Evolutionary conservation across 2,329 filamentous ascomycete genomes (phyloP).

Genomic region (Onygena corvina): DNA sequence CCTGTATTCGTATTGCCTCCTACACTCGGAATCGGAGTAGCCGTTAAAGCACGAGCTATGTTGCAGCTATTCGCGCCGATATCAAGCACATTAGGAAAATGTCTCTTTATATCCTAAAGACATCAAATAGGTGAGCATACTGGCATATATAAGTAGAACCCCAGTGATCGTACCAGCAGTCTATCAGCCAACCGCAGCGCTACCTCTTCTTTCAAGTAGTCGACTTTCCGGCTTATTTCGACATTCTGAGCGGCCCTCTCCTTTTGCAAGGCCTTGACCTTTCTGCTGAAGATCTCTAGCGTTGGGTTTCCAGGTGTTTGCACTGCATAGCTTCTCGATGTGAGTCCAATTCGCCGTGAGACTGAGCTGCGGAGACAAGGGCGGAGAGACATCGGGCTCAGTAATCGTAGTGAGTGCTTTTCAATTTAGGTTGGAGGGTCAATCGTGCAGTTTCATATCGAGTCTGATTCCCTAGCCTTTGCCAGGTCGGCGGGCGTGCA

Average conservation of each 20-base stretch:
- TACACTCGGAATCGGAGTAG: constrained; percentile 35
- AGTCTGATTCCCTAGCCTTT: too few relatives aligned
- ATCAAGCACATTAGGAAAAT: constrained; percentile 74
- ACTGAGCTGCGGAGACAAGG: constrained; percentile 14
- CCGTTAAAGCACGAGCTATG: constrained; percentile 67
- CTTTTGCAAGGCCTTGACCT: constrained; percentile 80
- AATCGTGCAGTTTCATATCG: too few relatives aligned
- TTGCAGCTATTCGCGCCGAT: constrained; percentile 94
- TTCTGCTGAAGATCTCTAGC: constrained; percentile 82
- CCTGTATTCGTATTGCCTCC: not conserved
- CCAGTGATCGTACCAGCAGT: constrained; percentile 50
- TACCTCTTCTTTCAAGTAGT: constrained; percentile 90
- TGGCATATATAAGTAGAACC: not conserved
- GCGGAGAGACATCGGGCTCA: constrained; percentile 20
- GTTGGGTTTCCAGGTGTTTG: constrained; percentile 64
- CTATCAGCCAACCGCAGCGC: constrained; percentile 73
- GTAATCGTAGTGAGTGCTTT: not conserved
- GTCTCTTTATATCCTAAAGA: constrained; percentile 73
- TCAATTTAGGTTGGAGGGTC: too few relatives aligned
- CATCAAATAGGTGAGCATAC: not conserved
- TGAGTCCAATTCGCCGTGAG: constrained; percentile 14
- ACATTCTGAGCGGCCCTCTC: constrained; percentile 65
- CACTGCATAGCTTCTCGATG: constrained; percentile 55
- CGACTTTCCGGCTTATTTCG: constrained; percentile 63
- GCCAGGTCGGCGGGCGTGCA: not conserved